phyloP scores from a whole-genome alignment of 208 protist genomes.

The Herpetomonas samuelpessoai region DNA sequence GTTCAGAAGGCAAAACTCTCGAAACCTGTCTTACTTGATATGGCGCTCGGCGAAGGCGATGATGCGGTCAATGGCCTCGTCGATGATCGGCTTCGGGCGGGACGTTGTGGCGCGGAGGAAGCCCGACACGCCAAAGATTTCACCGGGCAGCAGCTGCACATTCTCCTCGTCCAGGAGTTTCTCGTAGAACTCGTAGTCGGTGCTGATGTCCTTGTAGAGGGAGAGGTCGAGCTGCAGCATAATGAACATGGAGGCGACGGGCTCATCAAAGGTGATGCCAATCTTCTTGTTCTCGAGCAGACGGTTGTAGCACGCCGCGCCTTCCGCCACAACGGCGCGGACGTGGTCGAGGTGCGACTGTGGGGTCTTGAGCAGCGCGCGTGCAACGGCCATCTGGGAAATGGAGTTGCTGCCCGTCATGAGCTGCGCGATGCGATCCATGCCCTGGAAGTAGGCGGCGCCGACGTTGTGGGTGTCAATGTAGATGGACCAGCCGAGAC shows the following conservation, averaged over 20 bases:
- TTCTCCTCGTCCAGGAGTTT: constrained; percentile 60
- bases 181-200: constrained; percentile 51
- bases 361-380: no score
- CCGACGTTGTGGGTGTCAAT: constrained; percentile 17
- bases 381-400: no score
- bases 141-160: constrained; percentile 76
- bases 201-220: background rate
- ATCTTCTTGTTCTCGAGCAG: constrained; percentile 30
- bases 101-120: constrained; percentile 80
- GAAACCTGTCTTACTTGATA: no score
- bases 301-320: constrained; percentile 34
- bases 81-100: constrained; percentile 46
- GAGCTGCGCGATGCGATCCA: constrained; percentile 56
- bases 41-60: constrained; percentile 66
- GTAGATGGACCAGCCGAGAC: constrained; percentile 75
- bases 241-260: no score
- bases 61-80: constrained; percentile 64
- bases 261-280: constrained; percentile 50
- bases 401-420: constrained; percentile 55
- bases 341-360: constrained; percentile 44
- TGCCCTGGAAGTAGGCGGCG: constrained; percentile 15
- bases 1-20: no score
- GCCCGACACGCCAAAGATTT: constrained; percentile 55
- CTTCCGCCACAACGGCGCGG: constrained; percentile 35
- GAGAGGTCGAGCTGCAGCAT: constrained; percentile 12